phyloP scores from a whole-genome alignment of 768 basidiomycete species.

The Suillus bovinus region DNA sequence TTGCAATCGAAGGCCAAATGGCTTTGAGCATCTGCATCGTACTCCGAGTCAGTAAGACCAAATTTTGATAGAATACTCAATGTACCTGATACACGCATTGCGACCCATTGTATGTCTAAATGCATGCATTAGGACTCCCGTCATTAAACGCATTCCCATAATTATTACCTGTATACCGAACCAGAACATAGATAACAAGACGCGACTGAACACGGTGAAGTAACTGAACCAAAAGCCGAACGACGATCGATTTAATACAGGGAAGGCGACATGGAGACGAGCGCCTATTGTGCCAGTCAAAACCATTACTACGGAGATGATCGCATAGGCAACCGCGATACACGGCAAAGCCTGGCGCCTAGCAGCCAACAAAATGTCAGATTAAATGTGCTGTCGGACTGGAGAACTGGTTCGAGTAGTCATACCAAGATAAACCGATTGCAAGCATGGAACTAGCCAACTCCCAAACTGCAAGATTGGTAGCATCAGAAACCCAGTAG shows the following conservation, averaged over 20 bases:
- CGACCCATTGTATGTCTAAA: conserved; percentile 57
- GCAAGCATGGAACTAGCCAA: conserved; percentile 77
- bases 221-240: conserved; percentile 92
- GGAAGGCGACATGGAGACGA: conserved; percentile 72
- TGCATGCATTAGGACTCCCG: not conserved
- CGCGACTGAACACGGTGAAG: conserved; percentile 79
- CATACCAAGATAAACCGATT: conserved; percentile 69
- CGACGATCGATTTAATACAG: conserved; percentile 77
- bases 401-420: not conserved
- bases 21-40: conserved; percentile 64
- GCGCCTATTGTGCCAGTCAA: conserved; percentile 83
- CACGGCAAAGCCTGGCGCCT: conserved; percentile 69
- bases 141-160: not conserved
- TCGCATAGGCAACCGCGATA: conserved; percentile 69
- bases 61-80: not conserved
- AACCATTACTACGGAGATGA: conserved; percentile 75
- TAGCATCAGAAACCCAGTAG: conserved; percentile 31
- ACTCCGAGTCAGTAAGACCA: not conserved
- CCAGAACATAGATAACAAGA: conserved; percentile 83
- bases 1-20: conserved; percentile 75
- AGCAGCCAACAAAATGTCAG: conserved; percentile 1
- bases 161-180: conserved; percentile 63
- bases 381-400: not conserved
- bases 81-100: conserved; percentile 69
- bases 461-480: conserved; percentile 26